phyloP scores from a whole-genome alignment of 768 basidiomycete species.

The Pisolithus sp. region DNA sequence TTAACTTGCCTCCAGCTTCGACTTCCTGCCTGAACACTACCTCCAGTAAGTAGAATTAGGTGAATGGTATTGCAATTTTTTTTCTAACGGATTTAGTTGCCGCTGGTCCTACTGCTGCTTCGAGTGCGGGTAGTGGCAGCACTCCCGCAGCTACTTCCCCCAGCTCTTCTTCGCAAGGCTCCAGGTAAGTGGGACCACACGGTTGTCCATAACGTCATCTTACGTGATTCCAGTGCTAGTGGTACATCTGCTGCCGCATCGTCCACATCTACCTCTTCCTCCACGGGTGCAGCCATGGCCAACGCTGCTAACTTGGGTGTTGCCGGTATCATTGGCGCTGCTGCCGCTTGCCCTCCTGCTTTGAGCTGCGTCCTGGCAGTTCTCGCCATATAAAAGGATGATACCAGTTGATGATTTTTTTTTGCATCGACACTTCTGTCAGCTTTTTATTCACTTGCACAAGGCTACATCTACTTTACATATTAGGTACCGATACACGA shows the following conservation, averaged over 20 bases:
- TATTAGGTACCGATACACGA: conserved; percentile 2
- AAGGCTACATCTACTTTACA: conserved; percentile 14
- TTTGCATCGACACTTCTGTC: conserved; percentile 8
- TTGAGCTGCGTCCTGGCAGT: conserved; percentile 15
- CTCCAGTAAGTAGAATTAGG: conserved; percentile 17
- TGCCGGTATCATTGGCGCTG: conserved; percentile 32
- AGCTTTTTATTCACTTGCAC: conserved; percentile 4
- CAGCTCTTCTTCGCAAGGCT: conserved; percentile 1
- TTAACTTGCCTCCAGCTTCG: conserved; percentile 24
- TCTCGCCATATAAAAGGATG: conserved; percentile 5
- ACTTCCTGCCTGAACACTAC: conserved; percentile 29
- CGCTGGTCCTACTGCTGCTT: conserved; percentile 15
- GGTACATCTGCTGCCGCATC: conserved; percentile 10
- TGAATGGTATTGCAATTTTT: conserved; percentile 8
- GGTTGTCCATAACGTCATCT: conserved; percentile 4
- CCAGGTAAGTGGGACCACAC: conserved; percentile 14
- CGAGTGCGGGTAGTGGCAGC: conserved; percentile 4
- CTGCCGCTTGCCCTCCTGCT: conserved; percentile 34
- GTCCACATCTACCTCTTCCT: conserved; percentile 22
- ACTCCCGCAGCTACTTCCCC: conserved; percentile 1
- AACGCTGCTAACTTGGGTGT: conserved; percentile 38
- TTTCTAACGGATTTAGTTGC: conserved; percentile 15
- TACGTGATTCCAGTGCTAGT: conserved; percentile 2
- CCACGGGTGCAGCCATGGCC: conserved; percentile 34
- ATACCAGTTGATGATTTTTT: conserved; percentile 16